phyloP scores from a whole-genome alignment of 208 protist genomes.

The Trypanosoma theileri region DNA sequence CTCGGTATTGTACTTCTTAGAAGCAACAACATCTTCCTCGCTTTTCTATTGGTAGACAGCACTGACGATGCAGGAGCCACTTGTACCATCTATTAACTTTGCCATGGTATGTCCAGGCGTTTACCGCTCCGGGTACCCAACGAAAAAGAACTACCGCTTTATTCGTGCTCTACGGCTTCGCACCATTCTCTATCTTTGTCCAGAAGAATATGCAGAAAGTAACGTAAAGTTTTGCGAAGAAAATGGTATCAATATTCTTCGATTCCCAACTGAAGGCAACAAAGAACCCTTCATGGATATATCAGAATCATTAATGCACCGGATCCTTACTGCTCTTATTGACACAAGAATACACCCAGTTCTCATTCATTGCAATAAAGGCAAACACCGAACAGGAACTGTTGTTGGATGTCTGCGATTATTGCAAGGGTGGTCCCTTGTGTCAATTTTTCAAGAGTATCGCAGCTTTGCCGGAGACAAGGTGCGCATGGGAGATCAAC shows the following conservation, averaged over 20 bases:
- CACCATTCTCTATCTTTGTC: constrained; percentile 94
- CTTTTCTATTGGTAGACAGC: not conserved
- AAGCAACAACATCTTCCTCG: constrained; percentile 19
- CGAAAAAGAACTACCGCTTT: constrained; percentile 96
- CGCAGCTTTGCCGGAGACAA: constrained; percentile 94
- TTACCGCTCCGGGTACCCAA: constrained; percentile 96
- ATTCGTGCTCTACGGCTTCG: constrained; percentile 92
- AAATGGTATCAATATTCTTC: constrained; percentile 73
- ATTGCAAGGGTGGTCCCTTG: constrained; percentile 94
- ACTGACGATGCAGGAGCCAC: constrained; percentile 41
- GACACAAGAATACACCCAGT: constrained; percentile 95
- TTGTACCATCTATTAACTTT: constrained; percentile 93
- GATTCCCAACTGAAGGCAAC: constrained; percentile 96
- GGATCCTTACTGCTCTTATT: constrained; percentile 70
- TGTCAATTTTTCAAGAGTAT: constrained; percentile 97
- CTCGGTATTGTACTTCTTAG: too few species aligned
- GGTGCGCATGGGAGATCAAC: constrained; percentile 93
- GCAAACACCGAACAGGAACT: constrained; percentile 95
- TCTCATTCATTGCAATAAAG: constrained; percentile 98
- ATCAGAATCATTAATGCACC: constrained; percentile 89
- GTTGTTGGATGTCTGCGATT: constrained; percentile 92
- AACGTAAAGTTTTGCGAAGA: constrained; percentile 94
- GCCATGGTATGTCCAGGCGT: constrained; percentile 96
- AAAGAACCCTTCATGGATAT: constrained; percentile 98
- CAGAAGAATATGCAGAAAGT: constrained; percentile 91